Base-by-base conservation (phyloP, 352 stramenopile genomes). In the Phytopythium cucurbitacearum region DNA sequence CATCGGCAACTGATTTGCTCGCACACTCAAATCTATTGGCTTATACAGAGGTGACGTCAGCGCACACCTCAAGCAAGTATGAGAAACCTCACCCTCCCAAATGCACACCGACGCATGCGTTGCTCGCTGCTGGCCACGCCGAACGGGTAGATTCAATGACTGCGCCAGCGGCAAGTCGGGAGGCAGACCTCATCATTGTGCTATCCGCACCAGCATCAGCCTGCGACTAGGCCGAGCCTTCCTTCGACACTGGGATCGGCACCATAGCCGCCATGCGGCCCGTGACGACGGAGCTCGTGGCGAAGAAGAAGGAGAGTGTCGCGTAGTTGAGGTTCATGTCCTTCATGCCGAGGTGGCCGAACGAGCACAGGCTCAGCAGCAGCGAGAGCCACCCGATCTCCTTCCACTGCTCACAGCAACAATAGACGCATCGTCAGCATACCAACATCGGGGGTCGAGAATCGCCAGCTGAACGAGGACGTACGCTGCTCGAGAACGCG, bases 221-320 rank as follows among this genome's bases (percentile, higher is more conserved):
- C 8, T 36, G 0, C 16, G 36, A 13, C 33, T 16, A 44, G 37
- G 6, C 36, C 16, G 36, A 44, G 15, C 44, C 48, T 40, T 11
- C 41, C n/a, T 40, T 32, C 40, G 43, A 40, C 10, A 48, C 34
- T 9, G 51, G 40, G 40, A 48, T 40, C 51, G 51, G 51, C 40
- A 40, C n/a, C 59, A 79, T 67, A 40, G 47, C 46, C 21, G 66
- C 70, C 68, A 75, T 73, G 71, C 88, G 85, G 49, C 65, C 62
- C 40, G 76, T 74, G 39, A 87, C 77, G 48, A 91, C 73, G 34
- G 80, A 72, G 50, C 73, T 87, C 13, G 71, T 73, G 48, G 80
- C 71, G 60, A 85, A 86, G 68, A 88, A 89, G 67, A 91, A 87
- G 47, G 78, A 80, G 70, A 86, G 85, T 60, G 74, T 79, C 39